Evolutionary conservation across 176 grass and related monocot species (phyloP), one percentile per base, ranked within the genome.

Genomic region (Carex kokanica): DNA sequence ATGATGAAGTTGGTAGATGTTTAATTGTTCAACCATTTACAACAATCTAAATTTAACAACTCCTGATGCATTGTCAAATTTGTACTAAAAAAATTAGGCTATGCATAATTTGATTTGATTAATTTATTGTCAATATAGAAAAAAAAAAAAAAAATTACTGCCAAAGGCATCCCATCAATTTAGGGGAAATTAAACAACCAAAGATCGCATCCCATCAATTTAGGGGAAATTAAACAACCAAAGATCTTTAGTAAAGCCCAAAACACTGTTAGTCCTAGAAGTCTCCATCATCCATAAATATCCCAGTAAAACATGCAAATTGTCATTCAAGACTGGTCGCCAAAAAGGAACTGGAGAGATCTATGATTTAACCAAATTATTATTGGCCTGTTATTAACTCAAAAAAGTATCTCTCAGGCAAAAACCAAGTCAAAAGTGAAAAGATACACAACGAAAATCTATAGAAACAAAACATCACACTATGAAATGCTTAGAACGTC

Each of bases 371-470:
- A 43, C 36, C 55, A 81, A 64, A 66, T 82, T 82, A 82, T 82
- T 82, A 82, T 43, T 61, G 17, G 80, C 80, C 80, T 51, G 61
- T 53, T 82, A 82, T 82, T 51, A 82, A 38, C 80, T 82, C 40
- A 52, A 82, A 68, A 68, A 52, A 52, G 71, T 67, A 82, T 82
- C 25, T 40, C 80, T 25, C 80, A 82, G 80, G 80, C 80, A 66
- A 82, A 68, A 82, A 47, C 38, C 62, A 82, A 66, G 60, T 82
- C 45, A 54, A 81, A 66, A 62, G 47, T 54, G 51, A 77, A 15
- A 15, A 75, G 73, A 53, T 53, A 53, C 27, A 82, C 18, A 1
- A 82, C 36, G 78, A 68, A 67, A 51, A 27, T 81, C 36, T 47
- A 47, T 2, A 67, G 43, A 53, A 82, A 82, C 38, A 82, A 67